Evolutionary conservation across 768 basidiomycete genomes (phyloP).

Genomic region (Amanita molliuscula): DNA sequence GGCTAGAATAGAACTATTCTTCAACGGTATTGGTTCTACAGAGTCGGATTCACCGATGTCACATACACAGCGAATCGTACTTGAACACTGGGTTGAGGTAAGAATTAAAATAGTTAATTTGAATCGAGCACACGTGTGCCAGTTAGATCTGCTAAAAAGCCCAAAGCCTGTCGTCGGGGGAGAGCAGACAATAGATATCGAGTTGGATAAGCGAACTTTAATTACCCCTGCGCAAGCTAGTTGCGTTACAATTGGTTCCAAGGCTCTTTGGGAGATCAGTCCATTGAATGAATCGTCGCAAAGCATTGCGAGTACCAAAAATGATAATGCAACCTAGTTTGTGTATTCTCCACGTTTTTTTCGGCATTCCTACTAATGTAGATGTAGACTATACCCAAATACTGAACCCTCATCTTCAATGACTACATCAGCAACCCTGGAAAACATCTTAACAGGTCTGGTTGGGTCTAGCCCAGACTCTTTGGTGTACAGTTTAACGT

Average conservation of each 20-base stretch:
- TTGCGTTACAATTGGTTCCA: slow-evolving; percentile 23
- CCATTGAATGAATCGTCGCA: background rate
- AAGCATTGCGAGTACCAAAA: background rate
- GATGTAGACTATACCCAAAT: background rate
- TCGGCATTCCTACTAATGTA: background rate
- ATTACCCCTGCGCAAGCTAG: slow-evolving; percentile 22
- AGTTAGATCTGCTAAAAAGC: slow-evolving; percentile 33
- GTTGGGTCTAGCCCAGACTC: too few species aligned
- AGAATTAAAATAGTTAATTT: background rate
- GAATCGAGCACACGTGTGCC: background rate
- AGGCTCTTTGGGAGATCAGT: slow-evolving; percentile 26
- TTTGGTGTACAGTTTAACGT: too few species aligned
- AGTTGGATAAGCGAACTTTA: slow-evolving; percentile 36
- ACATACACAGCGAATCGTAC: slow-evolving; percentile 24
- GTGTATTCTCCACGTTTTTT: background rate
- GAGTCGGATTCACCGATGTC: slow-evolving; percentile 4
- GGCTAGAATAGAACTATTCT: slow-evolving; percentile 34
- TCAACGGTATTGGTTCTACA: slow-evolving; percentile 21
- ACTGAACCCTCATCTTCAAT: slow-evolving; percentile 27
- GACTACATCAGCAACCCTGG: too few species aligned
- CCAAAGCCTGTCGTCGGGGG: slow-evolving; percentile 27
- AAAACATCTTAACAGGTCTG: too few species aligned
- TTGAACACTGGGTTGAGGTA: slow-evolving; percentile 51
- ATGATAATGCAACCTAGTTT: background rate
- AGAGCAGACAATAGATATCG: slow-evolving; percentile 43